Evolutionary conservation across 208 protist genomes (phyloP).

Genomic region (Trypanosoma scelopori): DNA sequence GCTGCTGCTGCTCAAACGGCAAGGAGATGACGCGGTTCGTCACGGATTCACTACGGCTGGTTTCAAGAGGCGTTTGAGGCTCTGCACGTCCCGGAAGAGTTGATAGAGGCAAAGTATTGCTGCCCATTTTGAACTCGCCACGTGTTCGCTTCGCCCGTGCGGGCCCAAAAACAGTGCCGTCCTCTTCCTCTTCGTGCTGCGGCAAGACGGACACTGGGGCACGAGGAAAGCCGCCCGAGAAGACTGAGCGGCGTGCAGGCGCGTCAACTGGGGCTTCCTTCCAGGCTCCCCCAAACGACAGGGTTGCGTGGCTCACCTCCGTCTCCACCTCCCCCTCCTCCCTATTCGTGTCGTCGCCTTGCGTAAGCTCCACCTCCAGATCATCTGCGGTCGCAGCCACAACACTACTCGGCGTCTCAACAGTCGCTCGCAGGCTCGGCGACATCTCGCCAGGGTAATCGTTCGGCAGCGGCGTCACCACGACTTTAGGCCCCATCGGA

Average conservation of each 20-base stretch:
- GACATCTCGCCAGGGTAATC: slow-evolving; percentile 26
- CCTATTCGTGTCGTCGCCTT: slow-evolving; percentile 11
- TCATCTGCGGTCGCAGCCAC: too few species aligned
- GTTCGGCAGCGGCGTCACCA: slow-evolving; percentile 13
- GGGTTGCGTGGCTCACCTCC: neutral
- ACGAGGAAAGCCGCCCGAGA: too few species aligned
- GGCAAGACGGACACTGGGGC: too few species aligned
- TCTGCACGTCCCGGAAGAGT: neutral
- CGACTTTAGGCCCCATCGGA: neutral
- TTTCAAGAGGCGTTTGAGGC: neutral
- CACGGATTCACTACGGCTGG: slow-evolving; percentile 1
- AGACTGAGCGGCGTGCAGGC: neutral
- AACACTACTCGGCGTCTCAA: slow-evolving; percentile 23
- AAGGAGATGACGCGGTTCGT: slow-evolving; percentile 6
- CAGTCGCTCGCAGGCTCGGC: slow-evolving; percentile 10
- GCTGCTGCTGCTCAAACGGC: slow-evolving; percentile 9
- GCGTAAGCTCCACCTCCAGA: too few species aligned
- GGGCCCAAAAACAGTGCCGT: too few species aligned
- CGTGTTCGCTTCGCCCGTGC: neutral
- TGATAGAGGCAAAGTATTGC: too few species aligned
- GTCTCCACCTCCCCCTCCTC: too few species aligned
- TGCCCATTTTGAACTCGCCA: too few species aligned
- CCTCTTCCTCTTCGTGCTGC: too few species aligned
- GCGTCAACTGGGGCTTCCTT: neutral
- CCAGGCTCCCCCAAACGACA: neutral